Conservation (phyloP, 345 rosid genomes). For the Excoecaria agallocha region DNA sequence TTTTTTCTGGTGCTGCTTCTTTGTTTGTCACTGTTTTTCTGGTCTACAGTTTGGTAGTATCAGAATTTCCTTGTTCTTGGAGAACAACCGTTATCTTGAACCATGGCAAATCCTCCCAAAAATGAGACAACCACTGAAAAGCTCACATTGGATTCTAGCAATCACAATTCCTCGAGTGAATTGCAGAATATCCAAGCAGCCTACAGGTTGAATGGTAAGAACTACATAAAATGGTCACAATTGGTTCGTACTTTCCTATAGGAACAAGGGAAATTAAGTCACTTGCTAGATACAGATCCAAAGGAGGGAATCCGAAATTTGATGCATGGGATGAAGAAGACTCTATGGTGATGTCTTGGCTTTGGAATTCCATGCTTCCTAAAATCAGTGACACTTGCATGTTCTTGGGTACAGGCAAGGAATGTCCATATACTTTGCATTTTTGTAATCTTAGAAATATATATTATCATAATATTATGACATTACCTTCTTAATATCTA, state of each 20-base stretch:
- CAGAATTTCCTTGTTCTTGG: too few relatives aligned
- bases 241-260: background rate
- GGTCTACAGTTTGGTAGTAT: too few relatives aligned
- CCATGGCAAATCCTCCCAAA: too few relatives aligned
- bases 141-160: too few relatives aligned
- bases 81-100: too few relatives aligned
- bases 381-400: background rate
- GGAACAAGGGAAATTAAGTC: background rate
- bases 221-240: background rate
- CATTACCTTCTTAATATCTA: too few relatives aligned
- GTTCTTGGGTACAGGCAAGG: background rate
- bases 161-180: background rate
- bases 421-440: background rate
- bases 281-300: background rate
- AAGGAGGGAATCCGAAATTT: background rate
- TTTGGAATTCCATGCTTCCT: background rate
- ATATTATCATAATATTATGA: too few relatives aligned
- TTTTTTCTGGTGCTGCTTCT: too few relatives aligned
- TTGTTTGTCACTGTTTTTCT: too few relatives aligned
- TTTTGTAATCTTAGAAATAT: too few relatives aligned
- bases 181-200: background rate
- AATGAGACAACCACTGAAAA: too few relatives aligned
- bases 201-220: background rate
- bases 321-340: background rate
- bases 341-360: slow-evolving; percentile 6